A percentile compares a stretch with the other conserved stretches of the same genome.
phyloP scores from a whole-genome alignment of 768 basidiomycete species.

The Roridomyces roridus region DNA sequence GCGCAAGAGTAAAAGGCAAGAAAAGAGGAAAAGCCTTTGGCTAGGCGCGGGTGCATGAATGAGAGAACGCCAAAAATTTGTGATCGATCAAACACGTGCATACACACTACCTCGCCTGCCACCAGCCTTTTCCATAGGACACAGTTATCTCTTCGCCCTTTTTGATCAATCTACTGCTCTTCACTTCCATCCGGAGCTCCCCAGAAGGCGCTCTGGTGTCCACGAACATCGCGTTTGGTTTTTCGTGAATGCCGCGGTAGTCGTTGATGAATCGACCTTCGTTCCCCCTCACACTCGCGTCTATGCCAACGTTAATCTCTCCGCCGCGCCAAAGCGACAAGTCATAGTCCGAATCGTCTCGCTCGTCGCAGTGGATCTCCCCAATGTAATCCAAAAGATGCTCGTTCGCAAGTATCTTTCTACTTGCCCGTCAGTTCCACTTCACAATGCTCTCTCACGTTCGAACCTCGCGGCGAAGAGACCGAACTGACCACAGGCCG shows the following conservation, averaged over 20 bases:
- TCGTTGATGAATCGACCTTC: constrained; percentile 88
- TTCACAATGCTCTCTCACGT: neutral
- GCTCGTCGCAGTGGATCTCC: constrained; percentile 81
- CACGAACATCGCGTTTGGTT: constrained; percentile 74
- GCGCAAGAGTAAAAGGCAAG: constrained; percentile 65
- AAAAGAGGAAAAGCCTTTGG: constrained; percentile 59
- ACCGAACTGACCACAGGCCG: constrained; percentile 79
- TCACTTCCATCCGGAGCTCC: constrained; percentile 79
- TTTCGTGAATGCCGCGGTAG: constrained; percentile 73
- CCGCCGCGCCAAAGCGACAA: constrained; percentile 67
- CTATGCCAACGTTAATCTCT: constrained; percentile 74
- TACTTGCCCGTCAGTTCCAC: constrained; percentile 26
- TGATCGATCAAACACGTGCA: neutral
- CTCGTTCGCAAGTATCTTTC: constrained; percentile 68
- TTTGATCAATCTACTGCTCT: constrained; percentile 66
- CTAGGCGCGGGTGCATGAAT: constrained; percentile 58
- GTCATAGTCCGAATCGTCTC: constrained; percentile 84
- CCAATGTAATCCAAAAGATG: constrained; percentile 83
- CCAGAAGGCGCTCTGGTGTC: constrained; percentile 60
- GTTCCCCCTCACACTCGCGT: constrained; percentile 80
- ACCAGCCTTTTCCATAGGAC: constrained; percentile 89
- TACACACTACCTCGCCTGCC: constrained; percentile 44
- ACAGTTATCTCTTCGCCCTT: constrained; percentile 89
- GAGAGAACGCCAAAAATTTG: constrained; percentile 8
- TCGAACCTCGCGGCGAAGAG: constrained; percentile 66